Evolutionary conservation across 1,284 basidiomycete species (phyloP).

Genomic region (Rhodofomes roseus): DNA sequence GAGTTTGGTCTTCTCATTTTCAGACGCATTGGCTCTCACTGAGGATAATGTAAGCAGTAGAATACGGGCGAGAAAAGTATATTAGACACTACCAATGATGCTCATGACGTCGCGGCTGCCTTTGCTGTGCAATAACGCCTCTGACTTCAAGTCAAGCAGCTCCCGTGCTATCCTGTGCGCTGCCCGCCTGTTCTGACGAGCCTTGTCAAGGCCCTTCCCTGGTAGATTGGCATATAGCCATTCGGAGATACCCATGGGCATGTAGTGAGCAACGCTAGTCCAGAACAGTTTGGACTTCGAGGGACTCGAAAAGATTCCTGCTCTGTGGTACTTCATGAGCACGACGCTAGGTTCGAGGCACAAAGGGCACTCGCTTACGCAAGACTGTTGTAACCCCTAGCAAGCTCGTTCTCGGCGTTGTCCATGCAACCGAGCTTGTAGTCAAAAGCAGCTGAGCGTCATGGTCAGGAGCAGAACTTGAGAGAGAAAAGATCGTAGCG

Average conservation of each 20-base stretch:
- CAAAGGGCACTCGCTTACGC: slow-evolving; percentile 20
- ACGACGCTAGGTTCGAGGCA: background rate
- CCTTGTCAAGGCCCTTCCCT: slow-evolving; percentile 31
- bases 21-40: slow-evolving; percentile 53
- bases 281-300: slow-evolving; percentile 22
- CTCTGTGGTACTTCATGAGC: slow-evolving; percentile 1
- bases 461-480: background rate
- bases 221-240: slow-evolving; percentile 34
- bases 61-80: background rate
- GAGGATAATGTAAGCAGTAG: background rate
- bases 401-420: slow-evolving; percentile 25
- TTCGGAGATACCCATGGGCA: slow-evolving; percentile 31
- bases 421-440: slow-evolving; percentile 30
- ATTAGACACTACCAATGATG: slow-evolving; percentile 31
- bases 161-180: slow-evolving; percentile 38
- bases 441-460: slow-evolving; percentile 30
- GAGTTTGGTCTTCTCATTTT: slow-evolving; percentile 40
- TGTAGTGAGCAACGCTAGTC: slow-evolving; percentile 22
- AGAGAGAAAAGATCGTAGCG: slow-evolving; percentile 22
- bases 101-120: slow-evolving; percentile 38
- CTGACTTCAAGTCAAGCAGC: slow-evolving; percentile 37
- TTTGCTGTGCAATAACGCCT: slow-evolving; percentile 28
- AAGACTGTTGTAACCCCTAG: slow-evolving; percentile 26
- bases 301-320: slow-evolving; percentile 18
- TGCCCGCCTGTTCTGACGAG: slow-evolving; percentile 33